Evolutionary conservation across 2,329 filamentous ascomycete species (phyloP), one percentile per base, ranked within the genome.

Genomic region (Paraphoma chrysanthemicola): DNA sequence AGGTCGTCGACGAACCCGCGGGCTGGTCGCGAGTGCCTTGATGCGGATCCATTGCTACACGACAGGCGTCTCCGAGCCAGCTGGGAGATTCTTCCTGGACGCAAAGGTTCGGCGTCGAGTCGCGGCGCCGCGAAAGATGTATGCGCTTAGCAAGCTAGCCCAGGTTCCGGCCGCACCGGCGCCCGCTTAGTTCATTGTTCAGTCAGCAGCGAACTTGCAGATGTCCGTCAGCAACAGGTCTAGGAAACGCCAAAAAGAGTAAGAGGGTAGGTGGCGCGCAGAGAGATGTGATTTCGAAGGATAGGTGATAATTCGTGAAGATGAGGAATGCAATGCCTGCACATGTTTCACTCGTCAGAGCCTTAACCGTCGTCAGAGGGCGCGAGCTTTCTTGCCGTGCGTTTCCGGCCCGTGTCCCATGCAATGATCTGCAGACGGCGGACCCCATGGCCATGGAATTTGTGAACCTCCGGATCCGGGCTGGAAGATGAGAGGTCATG

Each of bases 111-210:
- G 29, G 11, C 31, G 12, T 23, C 28, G 17, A 52, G 33, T 36
- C 38, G 17, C 39, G 53, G 53, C 55, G 45, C 43, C 45, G 49
- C 53, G 52, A 56, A 48, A 59, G 59, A 57, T 62, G 57, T 49
- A 47, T 29, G 49, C 54, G 39, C 48, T 59, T 53, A 38, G 51
- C 50, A 57, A 63, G 56, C 59, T 57, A 56, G 57, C 56, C 51
- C 46, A 23, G 23, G 23, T 49, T 57, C 63, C 65, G 63, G 56
- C 52, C 52, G 54, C 53, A 64, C 61, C 60, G 56, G 59, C 44
- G 39, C 42, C 51, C 28, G 47, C 29, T 44, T 64, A 63, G 61
- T 59, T 60, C 50, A 49, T 53, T 53, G 56, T 59, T 54, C 59
- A 59, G 62, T 66, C 56, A 65, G 60, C 58, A 56, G 49, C 14